These are phyloP conservation scores for Endogone sp. DNA, from an alignment of 192 early-diverging fungal species.

Conservation along the genomic window DNA sequence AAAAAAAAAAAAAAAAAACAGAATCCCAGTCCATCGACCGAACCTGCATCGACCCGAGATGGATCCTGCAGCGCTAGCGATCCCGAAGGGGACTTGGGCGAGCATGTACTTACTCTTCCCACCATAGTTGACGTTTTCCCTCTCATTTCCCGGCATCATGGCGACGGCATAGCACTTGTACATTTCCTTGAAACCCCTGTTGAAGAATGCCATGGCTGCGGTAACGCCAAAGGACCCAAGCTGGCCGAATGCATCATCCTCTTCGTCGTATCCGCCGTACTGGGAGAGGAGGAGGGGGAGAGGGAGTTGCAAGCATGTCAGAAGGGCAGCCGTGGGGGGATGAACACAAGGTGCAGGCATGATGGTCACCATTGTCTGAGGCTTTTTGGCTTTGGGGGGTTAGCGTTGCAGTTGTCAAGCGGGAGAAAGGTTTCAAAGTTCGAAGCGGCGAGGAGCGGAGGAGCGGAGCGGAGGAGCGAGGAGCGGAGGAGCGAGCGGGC, in stretches of 20 bases:
- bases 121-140: constrained; percentile 70
- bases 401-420: too few relatives aligned
- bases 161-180: constrained; percentile 71
- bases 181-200: constrained; percentile 42
- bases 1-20: too few relatives aligned
- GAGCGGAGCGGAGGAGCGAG: background rate
- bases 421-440: too few relatives aligned
- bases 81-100: background rate
- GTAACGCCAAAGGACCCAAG: constrained; percentile 10
- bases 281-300: background rate
- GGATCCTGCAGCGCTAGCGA: too few relatives aligned
- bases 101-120: constrained; percentile 65
- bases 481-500: too few relatives aligned
- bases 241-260: constrained; percentile 20
- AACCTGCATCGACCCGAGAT: constrained; percentile 5
- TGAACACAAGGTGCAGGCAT: background rate
- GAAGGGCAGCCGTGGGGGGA: background rate
- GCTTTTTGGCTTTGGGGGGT: background rate
- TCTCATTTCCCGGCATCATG: constrained; percentile 72
- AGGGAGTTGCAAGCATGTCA: background rate
- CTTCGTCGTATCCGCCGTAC: constrained; percentile 25
- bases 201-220: constrained; percentile 23
- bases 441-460: background rate
- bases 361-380: background rate
- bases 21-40: background rate